Percentiles rank a stretch among this genome's conserved stretches.
These are phyloP conservation scores for Avena sativa DNA, from an alignment of 176 grass and related monocot species.

Conservation along the genomic window DNA sequence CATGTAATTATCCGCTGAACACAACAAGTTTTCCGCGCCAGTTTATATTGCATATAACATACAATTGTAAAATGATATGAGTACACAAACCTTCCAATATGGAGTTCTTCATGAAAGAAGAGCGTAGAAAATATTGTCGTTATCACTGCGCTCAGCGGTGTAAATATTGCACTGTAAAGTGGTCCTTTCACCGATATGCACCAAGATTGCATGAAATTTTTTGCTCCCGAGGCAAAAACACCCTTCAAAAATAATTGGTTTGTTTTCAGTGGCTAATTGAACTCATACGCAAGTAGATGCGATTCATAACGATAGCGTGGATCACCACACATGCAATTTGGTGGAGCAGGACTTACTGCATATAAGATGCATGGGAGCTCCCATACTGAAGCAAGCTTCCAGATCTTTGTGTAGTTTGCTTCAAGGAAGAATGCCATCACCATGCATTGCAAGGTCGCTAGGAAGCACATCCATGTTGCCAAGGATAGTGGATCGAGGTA, in stretches of 20 bases:
- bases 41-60: neutral
- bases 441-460: conserved; percentile 62
- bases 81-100: conserved; percentile 57
- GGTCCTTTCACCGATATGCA: conserved; percentile 67
- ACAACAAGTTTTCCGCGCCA: neutral
- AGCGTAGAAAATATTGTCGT: conserved; percentile 48
- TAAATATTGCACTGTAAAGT: conserved; percentile 68
- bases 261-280: neutral
- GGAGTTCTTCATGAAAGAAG: conserved; percentile 54
- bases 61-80: neutral
- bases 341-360: conserved; percentile 51
- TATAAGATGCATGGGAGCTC: conserved; percentile 65
- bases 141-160: conserved; percentile 58
- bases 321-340: neutral
- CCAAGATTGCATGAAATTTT: conserved; percentile 69
- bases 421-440: conserved; percentile 57
- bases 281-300: too few species aligned
- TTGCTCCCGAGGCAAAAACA: conserved; percentile 63
- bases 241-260: conserved; percentile 39
- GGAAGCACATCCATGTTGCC: conserved; percentile 69
- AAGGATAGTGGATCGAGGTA: conserved; percentile 62
- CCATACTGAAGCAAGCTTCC: conserved; percentile 60
- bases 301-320: neutral
- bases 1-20: neutral
- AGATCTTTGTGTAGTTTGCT: conserved; percentile 39